These are phyloP conservation scores for Phytophthora sp. DNA, from an alignment of 352 stramenopile species.

Conservation along the genomic window DNA sequence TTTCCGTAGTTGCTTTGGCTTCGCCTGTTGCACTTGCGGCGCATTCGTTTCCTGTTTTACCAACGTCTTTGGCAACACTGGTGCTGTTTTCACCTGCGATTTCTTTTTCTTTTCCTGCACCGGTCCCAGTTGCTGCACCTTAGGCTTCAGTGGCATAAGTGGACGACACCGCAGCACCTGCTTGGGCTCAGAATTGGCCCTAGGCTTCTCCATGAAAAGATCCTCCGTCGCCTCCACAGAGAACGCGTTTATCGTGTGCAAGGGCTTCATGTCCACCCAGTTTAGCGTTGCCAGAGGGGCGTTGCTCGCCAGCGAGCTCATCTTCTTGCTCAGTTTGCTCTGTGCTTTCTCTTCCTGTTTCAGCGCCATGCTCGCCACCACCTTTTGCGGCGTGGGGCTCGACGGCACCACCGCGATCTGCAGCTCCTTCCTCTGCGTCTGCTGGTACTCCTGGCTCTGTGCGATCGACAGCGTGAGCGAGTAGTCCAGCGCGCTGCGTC, in stretches of 20 bases:
- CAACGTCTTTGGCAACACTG: slow-evolving; percentile 1
- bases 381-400: slow-evolving; percentile 25
- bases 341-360: slow-evolving; percentile 15
- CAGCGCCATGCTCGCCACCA: slow-evolving; percentile 30
- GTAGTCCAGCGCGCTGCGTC: slow-evolving; percentile 58
- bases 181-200: slow-evolving; percentile 37
- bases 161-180: slow-evolving; percentile 27
- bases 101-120: slow-evolving; percentile 16
- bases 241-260: slow-evolving; percentile 16
- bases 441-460: slow-evolving; percentile 33
- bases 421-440: slow-evolving; percentile 22
- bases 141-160: slow-evolving; percentile 25
- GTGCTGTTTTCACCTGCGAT: slow-evolving; percentile 1
- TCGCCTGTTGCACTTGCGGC: slow-evolving; percentile 9
- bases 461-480: slow-evolving; percentile 65
- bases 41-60: slow-evolving; percentile 12
- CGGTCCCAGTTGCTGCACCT: slow-evolving; percentile 14
- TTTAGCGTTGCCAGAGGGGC: slow-evolving; percentile 18
- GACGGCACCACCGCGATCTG: slow-evolving; percentile 30
- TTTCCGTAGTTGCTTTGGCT: slow-evolving; percentile 8
- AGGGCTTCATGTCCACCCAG: slow-evolving; percentile 21
- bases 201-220: slow-evolving; percentile 24
- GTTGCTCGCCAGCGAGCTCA: not conserved
- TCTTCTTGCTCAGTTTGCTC: slow-evolving; percentile 16
- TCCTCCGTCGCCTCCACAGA: slow-evolving; percentile 6